Evolutionary conservation across 1,284 basidiomycete species (phyloP).

Genomic region (Pseudozyma flocculosa): DNA sequence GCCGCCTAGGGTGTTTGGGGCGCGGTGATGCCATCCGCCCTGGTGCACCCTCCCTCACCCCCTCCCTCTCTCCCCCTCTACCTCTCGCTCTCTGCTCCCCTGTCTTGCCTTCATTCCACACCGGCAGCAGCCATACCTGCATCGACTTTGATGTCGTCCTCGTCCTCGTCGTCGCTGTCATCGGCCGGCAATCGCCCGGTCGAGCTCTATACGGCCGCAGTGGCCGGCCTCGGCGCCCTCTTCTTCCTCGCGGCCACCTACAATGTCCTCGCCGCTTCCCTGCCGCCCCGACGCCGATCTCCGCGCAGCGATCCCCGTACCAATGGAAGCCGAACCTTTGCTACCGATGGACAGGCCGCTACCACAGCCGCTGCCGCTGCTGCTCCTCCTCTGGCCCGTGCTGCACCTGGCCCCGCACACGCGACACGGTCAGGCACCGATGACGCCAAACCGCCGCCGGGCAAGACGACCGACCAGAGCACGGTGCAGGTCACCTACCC

Average conservation of each 20-base stretch:
- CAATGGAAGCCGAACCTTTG: neutral
- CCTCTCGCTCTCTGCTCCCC: too few species aligned
- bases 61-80: too few species aligned
- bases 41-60: too few species aligned
- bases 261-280: slow-evolving; percentile 9
- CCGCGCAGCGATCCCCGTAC: neutral
- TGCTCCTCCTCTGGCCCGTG: slow-evolving; percentile 1
- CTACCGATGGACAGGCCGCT: neutral
- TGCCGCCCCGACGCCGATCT: neutral
- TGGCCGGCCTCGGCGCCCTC: slow-evolving; percentile 12
- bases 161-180: too few species aligned
- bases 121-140: too few species aligned
- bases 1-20: too few species aligned
- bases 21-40: too few species aligned
- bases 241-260: slow-evolving; percentile 15
- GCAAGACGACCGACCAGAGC: slow-evolving; percentile 33
- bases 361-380: neutral
- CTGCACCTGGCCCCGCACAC: neutral
- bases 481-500: slow-evolving; percentile 42
- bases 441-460: slow-evolving; percentile 2
- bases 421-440: neutral
- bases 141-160: too few species aligned
- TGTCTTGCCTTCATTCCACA: too few species aligned
- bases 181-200: too few species aligned
- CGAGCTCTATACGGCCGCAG: slow-evolving; percentile 16